These are phyloP conservation scores for Boletus reticulatus DNA, from an alignment of 768 basidiomycete species.

Conservation along the genomic window DNA sequence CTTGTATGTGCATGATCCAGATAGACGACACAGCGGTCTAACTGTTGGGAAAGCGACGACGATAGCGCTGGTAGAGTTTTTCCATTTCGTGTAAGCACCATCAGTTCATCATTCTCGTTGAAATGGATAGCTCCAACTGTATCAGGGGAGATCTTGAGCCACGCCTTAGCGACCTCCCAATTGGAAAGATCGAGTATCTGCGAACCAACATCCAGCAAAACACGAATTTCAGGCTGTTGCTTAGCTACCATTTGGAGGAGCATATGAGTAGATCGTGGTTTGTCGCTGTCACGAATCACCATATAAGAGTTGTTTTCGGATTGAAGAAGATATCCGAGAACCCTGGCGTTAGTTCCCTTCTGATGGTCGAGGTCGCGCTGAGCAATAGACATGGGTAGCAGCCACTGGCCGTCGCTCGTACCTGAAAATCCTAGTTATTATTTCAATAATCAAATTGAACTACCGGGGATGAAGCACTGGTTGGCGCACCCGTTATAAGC, in stretches of 20 bases:
- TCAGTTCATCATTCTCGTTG: constrained; percentile 27
- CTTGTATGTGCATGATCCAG: constrained; percentile 38
- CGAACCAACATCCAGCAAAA: constrained; percentile 53
- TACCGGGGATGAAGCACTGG: background rate
- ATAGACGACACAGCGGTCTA: constrained; percentile 33
- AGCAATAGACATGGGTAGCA: constrained; percentile 31
- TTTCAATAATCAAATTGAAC: background rate
- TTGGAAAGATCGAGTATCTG: constrained; percentile 52
- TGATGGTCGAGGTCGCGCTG: constrained; percentile 27
- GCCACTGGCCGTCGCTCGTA: constrained; percentile 37
- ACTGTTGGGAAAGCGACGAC: constrained; percentile 27
- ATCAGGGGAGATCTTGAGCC: constrained; percentile 32
- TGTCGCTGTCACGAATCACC: background rate
- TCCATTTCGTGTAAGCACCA: constrained; percentile 23
- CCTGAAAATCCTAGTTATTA: constrained; percentile 35
- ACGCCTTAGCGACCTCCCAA: constrained; percentile 34
- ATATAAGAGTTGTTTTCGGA: constrained; percentile 15
- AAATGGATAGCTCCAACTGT: constrained; percentile 27
- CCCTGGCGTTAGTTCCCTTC: constrained; percentile 41
- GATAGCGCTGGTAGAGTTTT: constrained; percentile 17
- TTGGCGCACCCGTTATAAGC: constrained; percentile 5
- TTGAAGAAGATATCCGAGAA: constrained; percentile 25
- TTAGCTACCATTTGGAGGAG: constrained; percentile 28
- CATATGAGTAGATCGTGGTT: background rate
- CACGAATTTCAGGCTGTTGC: constrained; percentile 36